Base-by-base conservation (phyloP, 768 basidiomycete species). In the Filobasidium wieringae region DNA sequence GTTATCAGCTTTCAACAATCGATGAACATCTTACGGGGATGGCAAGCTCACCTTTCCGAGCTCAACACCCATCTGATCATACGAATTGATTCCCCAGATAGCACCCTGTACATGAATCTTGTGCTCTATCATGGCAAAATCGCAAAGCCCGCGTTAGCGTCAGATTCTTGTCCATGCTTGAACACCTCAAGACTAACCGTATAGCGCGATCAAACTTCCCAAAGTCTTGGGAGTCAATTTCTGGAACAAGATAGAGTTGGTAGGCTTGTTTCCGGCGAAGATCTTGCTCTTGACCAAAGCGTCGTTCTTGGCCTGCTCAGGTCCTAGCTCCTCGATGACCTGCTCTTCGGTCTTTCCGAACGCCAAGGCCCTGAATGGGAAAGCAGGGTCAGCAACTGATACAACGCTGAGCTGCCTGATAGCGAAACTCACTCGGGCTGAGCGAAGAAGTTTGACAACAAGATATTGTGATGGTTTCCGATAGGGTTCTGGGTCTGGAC, bases 21-120 rank as follows among this genome's bases (percentile, higher is more conserved):
- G n/a, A n/a, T n/a, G n/a, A n/a, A n/a, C n/a, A n/a, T n/a, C n/a
- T n/a, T n/a, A n/a, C n/a, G n/a, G 31, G 19, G 24, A 12, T 40
- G 24, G n/a, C 29, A 9, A 11, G 63, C 67, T 27, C 52, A 73
- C 74, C 74, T 97, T 97, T 57, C 92, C 92, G 55, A 97, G 85
- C 75, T 97, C 93, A 64, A 97, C 93, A 72, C 95, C 95, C 92
- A 96, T 95, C 83, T 97, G 95, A 74, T 97, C 92, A 72, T 89
- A 97, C 2, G 89, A 91, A 79, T 99, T 97, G 79, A 99, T 93
- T 26, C 92, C 92, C 92, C 91, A 97, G 58, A 97, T 79, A 43
- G 87, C 85, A 71, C 95, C 95, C 73, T 97, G 95, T 0, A 87
- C 86, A 75, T 96, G 96, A 71, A 99, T 95, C 80, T 99, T 99